Percentiles rank a stretch among this genome's conserved stretches.
Conservation (phyloP, 441 rosid genomes). For the Macaranga tanarius region DNA sequence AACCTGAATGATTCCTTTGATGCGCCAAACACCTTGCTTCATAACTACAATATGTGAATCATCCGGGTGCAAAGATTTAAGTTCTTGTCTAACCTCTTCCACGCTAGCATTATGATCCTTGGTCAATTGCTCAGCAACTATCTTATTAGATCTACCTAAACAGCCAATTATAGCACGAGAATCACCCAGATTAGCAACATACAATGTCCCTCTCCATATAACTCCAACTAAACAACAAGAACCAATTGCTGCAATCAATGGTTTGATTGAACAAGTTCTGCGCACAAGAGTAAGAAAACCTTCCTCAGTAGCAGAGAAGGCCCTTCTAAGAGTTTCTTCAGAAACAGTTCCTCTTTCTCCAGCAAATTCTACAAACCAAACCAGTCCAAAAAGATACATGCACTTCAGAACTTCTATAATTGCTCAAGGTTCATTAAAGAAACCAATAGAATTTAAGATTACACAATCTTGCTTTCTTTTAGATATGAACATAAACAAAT, state of each 20-base stretch:
- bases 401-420: conserved; percentile 16
- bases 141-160: conserved; percentile 52
- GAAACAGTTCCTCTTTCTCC: conserved; percentile 57
- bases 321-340: conserved; percentile 65
- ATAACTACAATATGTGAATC: conserved; percentile 73
- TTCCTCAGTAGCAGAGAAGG: conserved; percentile 77
- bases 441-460: background rate
- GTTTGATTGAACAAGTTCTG: conserved; percentile 57
- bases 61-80: conserved; percentile 80
- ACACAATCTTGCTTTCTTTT: background rate
- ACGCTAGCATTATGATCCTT: conserved; percentile 78
- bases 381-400: conserved; percentile 22
- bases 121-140: conserved; percentile 81
- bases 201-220: conserved; percentile 71
- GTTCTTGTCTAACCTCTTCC: conserved; percentile 90
- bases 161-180: conserved; percentile 87
- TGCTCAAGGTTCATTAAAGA: conserved; percentile 9
- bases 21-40: conserved; percentile 87
- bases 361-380: conserved; percentile 49
- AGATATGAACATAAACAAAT: background rate
- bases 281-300: conserved; percentile 85
- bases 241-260: conserved; percentile 77
- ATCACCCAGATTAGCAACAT: conserved; percentile 83
- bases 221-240: conserved; percentile 91
- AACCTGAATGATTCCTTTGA: conserved; percentile 98